These are phyloP conservation scores for Vaccinium macrocarpon DNA, from an alignment of 148 eudicot species.

Conservation along the genomic window DNA sequence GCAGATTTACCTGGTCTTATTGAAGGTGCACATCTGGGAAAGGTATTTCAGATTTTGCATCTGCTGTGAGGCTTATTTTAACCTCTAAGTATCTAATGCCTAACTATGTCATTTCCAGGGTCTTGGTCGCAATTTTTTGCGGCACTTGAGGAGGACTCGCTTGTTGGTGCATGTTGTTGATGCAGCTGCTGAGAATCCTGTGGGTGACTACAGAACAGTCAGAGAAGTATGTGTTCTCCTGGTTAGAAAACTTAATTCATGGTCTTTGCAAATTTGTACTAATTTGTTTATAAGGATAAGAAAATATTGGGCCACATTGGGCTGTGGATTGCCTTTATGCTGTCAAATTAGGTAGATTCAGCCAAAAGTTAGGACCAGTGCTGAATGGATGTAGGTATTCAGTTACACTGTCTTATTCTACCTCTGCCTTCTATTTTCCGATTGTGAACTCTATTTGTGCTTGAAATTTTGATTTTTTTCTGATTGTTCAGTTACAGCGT, in stretches of 20 bases:
- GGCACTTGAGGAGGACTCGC: slow-evolving; percentile 92
- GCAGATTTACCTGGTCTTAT: slow-evolving; percentile 97
- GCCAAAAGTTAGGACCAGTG: neutral
- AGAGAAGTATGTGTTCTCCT: slow-evolving; percentile 64
- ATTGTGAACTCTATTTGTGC: neutral
- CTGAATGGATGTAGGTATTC: neutral
- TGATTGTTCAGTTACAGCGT: neutral
- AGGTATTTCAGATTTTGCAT: slow-evolving; percentile 50
- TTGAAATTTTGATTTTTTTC: neutral
- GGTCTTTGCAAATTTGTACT: neutral
- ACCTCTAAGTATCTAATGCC: slow-evolving; percentile 10
- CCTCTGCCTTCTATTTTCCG: neutral
- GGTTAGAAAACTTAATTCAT: neutral
- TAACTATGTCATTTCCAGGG: slow-evolving; percentile 50
- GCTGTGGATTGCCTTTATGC: neutral
- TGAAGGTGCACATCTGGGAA: slow-evolving; percentile 94
- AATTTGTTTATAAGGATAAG: too few species aligned
- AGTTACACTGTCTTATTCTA: neutral
- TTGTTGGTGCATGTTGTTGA: slow-evolving; percentile 94
- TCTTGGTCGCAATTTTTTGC: slow-evolving; percentile 89
- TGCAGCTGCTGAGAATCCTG: slow-evolving; percentile 83
- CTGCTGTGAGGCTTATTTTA: neutral
- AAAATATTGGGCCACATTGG: neutral
- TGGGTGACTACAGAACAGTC: slow-evolving; percentile 77
- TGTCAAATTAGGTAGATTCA: neutral